Evolutionary conservation across 768 basidiomycete species (phyloP).

Genomic region (Plicaturopsis crispa): DNA sequence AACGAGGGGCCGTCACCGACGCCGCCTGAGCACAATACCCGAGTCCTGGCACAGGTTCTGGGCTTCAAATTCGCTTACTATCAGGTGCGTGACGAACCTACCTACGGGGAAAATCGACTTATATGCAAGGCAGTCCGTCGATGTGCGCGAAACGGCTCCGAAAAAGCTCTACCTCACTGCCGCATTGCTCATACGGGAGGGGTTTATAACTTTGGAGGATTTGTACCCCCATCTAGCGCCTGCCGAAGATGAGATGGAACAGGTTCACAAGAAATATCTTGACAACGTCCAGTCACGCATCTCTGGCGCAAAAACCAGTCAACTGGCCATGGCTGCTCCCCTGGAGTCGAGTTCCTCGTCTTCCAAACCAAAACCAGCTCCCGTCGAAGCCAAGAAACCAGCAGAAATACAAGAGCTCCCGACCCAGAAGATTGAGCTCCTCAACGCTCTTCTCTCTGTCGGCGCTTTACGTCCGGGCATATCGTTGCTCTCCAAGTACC

Average conservation of each 20-base stretch:
- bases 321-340: slow-evolving; percentile 81
- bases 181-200: slow-evolving; percentile 85
- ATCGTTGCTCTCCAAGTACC: slow-evolving; percentile 73
- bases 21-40: slow-evolving; percentile 30
- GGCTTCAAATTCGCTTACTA: slow-evolving; percentile 97
- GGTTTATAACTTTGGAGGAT: slow-evolving; percentile 81
- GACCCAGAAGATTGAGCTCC: slow-evolving; percentile 78
- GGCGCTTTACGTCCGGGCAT: slow-evolving; percentile 78
- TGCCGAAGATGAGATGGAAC: slow-evolving; percentile 68
- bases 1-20: slow-evolving; percentile 6
- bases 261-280: slow-evolving; percentile 56
- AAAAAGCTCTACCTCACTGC: slow-evolving; percentile 74
- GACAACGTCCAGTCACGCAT: slow-evolving; percentile 58
- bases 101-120: slow-evolving; percentile 2
- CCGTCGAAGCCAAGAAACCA: slow-evolving; percentile 27
- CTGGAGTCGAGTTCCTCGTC: slow-evolving; percentile 45
- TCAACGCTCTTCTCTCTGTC: slow-evolving; percentile 75
- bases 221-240: slow-evolving; percentile 90
- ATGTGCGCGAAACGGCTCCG: slow-evolving; percentile 54
- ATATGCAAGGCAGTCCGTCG: slow-evolving; percentile 36
- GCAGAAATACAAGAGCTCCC: slow-evolving; percentile 30
- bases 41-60: slow-evolving; percentile 81
- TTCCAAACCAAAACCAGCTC: slow-evolving; percentile 29
- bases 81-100: slow-evolving; percentile 45
- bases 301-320: slow-evolving; percentile 60